Conservation (phyloP, 495 filamentous ascomycete genomes). For the Cercophora sp. region DNA sequence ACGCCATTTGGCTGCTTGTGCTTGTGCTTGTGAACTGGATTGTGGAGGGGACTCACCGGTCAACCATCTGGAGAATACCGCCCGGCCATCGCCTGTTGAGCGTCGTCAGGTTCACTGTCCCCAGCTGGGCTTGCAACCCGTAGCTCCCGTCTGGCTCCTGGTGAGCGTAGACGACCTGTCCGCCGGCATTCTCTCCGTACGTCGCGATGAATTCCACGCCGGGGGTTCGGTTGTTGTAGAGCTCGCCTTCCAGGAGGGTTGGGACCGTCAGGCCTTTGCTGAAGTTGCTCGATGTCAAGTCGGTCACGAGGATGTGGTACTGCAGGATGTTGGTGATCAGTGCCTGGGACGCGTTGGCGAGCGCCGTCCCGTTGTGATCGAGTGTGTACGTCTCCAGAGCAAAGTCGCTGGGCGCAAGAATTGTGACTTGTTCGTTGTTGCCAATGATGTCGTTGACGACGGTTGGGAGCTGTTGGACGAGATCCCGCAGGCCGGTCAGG, state of each 20-base stretch:
- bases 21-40: too few species aligned
- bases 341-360: neutral
- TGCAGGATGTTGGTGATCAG: conserved; percentile 2
- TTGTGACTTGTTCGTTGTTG: neutral
- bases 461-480: neutral
- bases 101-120: neutral
- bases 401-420: conserved; percentile 1
- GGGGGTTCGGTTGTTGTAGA: conserved; percentile 22
- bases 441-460: neutral
- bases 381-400: neutral
- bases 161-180: conserved; percentile 10
- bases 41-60: too few species aligned
- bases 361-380: neutral
- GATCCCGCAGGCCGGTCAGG: neutral
- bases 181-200: conserved; percentile 9
- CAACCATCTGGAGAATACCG: conserved; percentile 14
- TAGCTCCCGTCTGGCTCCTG: conserved; percentile 3
- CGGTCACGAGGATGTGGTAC: conserved; percentile 16
- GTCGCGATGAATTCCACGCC: neutral
- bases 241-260: conserved; percentile 12
- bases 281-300: conserved; percentile 8
- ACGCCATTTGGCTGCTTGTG: too few species aligned
- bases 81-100: conserved; percentile 9
- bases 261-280: conserved; percentile 15
- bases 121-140: neutral